phyloP scores from a whole-genome alignment of 768 basidiomycete species.

The Suillus weaverae region DNA sequence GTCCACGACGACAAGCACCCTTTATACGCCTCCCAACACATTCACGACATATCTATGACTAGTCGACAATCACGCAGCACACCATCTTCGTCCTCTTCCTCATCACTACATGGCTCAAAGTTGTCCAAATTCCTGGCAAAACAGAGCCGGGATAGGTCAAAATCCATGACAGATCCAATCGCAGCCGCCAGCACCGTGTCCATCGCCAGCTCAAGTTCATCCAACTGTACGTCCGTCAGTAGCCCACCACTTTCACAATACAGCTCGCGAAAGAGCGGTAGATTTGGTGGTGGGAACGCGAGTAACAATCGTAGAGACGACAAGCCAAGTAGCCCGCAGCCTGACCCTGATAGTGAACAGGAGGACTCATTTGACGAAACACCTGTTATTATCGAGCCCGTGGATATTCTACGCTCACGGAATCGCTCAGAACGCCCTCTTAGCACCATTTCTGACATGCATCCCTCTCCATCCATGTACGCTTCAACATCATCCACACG shows the following conservation, averaged over 20 bases:
- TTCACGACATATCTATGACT: conserved; percentile 38
- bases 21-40: conserved; percentile 8
- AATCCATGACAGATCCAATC: conserved; percentile 45
- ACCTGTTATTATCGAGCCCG: conserved; percentile 69
- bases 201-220: conserved; percentile 45
- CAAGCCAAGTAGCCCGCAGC: conserved; percentile 11
- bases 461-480: conserved; percentile 47
- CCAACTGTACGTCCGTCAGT: conserved; percentile 27
- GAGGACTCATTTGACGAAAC: conserved; percentile 45
- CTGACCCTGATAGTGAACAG: conserved; percentile 34
- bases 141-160: conserved; percentile 58
- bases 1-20: conserved; percentile 19
- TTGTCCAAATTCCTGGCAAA: conserved; percentile 71
- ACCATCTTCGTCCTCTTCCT: conserved; percentile 43
- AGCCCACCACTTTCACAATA: conserved; percentile 32
- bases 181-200: conserved; percentile 36
- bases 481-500: conserved; percentile 47
- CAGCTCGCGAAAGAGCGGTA: conserved; percentile 32
- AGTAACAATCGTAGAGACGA: conserved; percentile 20
- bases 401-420: conserved; percentile 51
- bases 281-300: conserved; percentile 33
- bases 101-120: conserved; percentile 48
- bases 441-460: conserved; percentile 43
- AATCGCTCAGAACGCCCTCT: conserved; percentile 58
- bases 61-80: conserved; percentile 45